These are phyloP conservation scores for Metschnikowia drakensbergensis DNA, from an alignment of 805 yeast species.

Conservation along the genomic window DNA sequence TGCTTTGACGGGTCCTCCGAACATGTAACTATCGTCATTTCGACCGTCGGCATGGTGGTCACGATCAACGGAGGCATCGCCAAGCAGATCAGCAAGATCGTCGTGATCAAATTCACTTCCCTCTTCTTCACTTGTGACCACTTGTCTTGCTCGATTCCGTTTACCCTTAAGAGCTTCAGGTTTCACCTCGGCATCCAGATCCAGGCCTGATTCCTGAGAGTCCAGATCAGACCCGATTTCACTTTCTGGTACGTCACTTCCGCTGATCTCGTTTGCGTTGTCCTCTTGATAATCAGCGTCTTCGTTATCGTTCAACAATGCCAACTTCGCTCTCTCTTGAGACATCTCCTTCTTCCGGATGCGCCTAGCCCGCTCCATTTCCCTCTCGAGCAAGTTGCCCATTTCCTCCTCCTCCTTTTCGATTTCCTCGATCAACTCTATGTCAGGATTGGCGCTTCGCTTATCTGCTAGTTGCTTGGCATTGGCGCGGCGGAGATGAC, in stretches of 20 bases:
- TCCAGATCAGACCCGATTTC: constrained; percentile 8
- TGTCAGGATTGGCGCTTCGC: constrained; percentile 20
- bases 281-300: constrained; percentile 15
- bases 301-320: constrained; percentile 20
- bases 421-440: constrained; percentile 32
- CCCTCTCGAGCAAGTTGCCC: constrained; percentile 47
- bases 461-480: constrained; percentile 38
- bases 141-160: constrained; percentile 9
- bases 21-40: constrained; percentile 18
- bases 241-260: constrained; percentile 22
- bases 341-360: constrained; percentile 43
- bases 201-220: background rate
- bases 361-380: constrained; percentile 45
- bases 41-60: constrained; percentile 15
- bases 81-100: background rate
- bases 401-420: constrained; percentile 43
- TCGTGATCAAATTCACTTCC: constrained; percentile 2
- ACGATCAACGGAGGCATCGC: constrained; percentile 2
- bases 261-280: constrained; percentile 5
- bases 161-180: background rate
- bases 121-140: constrained; percentile 13
- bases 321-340: constrained; percentile 34
- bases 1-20: constrained; percentile 13
- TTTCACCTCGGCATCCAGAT: background rate
- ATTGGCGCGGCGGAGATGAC: constrained; percentile 40